Evolutionary conservation across 2,329 filamentous ascomycete genomes (phyloP).

Genomic region (Nigrospora sphaerica): DNA sequence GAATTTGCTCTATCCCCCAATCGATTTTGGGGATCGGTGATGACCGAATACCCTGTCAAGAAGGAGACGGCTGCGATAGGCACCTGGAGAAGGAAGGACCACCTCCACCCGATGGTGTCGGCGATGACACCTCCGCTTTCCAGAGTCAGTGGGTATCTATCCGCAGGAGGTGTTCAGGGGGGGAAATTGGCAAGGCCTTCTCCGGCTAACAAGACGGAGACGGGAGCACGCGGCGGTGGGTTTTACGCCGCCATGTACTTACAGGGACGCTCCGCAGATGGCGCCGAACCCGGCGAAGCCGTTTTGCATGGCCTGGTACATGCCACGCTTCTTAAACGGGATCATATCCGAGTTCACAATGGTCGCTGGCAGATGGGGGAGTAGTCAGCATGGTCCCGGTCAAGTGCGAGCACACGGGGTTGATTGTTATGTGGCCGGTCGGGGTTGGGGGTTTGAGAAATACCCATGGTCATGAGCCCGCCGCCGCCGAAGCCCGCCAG

Average conservation of each 20-base stretch:
- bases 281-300: conserved; percentile 55
- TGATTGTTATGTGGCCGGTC: too few relatives aligned
- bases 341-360: conserved; percentile 61
- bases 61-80: conserved; percentile 51
- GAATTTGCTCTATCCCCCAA: conserved; percentile 21
- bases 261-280: conserved; percentile 48
- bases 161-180: too few relatives aligned
- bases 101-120: conserved; percentile 60
- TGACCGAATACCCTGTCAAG: conserved; percentile 42
- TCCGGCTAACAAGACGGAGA: too few relatives aligned
- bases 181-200: conserved; percentile 53
- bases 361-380: conserved; percentile 26
- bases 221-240: too few relatives aligned
- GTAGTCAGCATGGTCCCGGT: conserved; percentile 2
- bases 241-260: too few relatives aligned
- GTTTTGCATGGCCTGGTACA: conserved; percentile 57
- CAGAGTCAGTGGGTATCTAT: conserved; percentile 19
- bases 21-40: conserved; percentile 34
- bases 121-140: conserved; percentile 50
- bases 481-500: conserved; percentile 64
- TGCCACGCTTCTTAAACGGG: conserved; percentile 44
- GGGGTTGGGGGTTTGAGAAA: conserved; percentile 6
- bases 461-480: conserved; percentile 64
- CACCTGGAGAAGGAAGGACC: conserved; percentile 58
- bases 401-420: too few relatives aligned